phyloP scores from a whole-genome alignment of 176 grass and related monocot genomes.

The Carex cristatella region DNA sequence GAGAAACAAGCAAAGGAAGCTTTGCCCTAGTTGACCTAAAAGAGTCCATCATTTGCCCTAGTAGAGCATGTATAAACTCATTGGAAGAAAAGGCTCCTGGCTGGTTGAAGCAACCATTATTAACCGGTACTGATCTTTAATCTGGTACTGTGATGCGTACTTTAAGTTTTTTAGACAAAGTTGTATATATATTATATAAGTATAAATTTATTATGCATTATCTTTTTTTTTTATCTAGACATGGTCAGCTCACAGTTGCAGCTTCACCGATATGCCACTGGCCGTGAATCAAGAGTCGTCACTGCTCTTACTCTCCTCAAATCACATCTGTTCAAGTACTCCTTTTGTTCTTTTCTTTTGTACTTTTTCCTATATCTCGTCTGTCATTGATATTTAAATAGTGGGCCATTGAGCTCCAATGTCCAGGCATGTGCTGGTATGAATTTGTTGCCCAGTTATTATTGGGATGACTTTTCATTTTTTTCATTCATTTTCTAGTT shows the following conservation, averaged over 20 bases:
- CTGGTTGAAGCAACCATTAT: background rate
- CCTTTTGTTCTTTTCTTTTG: background rate
- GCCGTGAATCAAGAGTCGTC: slow-evolving; percentile 85
- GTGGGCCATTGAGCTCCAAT: background rate
- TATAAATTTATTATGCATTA: background rate
- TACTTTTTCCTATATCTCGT: background rate
- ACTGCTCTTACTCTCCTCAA: slow-evolving; percentile 85
- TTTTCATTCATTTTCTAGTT: background rate
- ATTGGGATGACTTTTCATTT: background rate
- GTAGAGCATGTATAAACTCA: background rate
- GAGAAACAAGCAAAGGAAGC: background rate
- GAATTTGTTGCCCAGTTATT: background rate
- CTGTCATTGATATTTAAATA: background rate
- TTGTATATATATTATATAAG: background rate
- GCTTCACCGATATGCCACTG: slow-evolving; percentile 89
- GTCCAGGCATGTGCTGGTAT: background rate
- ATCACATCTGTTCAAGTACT: slow-evolving; percentile 82
- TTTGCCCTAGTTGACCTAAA: background rate
- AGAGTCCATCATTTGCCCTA: background rate
- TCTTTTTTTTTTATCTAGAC: slow-evolving; percentile 30
- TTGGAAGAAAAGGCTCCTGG: background rate
- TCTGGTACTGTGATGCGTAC: background rate
- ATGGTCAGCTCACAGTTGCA: slow-evolving; percentile 95
- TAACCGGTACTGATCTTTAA: background rate
- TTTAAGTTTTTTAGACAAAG: background rate